Conservation (phyloP, 2,329 filamentous ascomycete genomes). For the Aureobasidium melanogenum region DNA sequence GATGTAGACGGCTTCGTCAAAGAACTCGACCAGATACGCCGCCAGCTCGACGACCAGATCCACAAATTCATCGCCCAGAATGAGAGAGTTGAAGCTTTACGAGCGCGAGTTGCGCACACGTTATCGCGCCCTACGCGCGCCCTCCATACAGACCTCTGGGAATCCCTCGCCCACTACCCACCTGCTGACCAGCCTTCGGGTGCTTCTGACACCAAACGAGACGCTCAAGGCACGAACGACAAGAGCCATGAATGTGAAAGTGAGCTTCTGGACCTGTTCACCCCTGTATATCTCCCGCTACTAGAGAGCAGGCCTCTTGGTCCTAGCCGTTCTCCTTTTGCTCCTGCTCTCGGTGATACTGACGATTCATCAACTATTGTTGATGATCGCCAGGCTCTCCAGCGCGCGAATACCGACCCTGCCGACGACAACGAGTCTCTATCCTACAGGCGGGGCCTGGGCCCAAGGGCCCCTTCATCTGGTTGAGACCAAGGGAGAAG, state of each 20-base stretch:
- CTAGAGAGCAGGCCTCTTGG: constrained; percentile 19
- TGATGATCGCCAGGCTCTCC: constrained; percentile 10
- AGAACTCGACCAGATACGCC: constrained; percentile 27
- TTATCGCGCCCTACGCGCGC: constrained; percentile 2
- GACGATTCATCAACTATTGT: background rate
- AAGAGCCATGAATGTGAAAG: constrained; percentile 19
- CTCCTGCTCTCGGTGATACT: constrained; percentile 14
- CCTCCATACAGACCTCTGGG: background rate
- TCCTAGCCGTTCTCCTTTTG: constrained; percentile 20
- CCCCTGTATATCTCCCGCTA: constrained; percentile 26
- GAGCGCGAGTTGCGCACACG: constrained; percentile 24
- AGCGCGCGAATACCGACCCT: constrained; percentile 23
- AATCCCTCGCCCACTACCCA: background rate
- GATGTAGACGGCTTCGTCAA: constrained; percentile 19
- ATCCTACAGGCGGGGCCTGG: constrained; percentile 18
- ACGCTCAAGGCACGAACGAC: background rate
- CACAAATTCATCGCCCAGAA: constrained; percentile 30
- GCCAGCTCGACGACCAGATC: constrained; percentile 29
- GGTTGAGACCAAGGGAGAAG: constrained; percentile 26
- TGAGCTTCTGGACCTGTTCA: constrained; percentile 29
- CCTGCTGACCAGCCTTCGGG: background rate
- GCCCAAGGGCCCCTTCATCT: constrained; percentile 25
- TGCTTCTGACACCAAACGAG: background rate
- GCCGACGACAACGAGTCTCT: constrained; percentile 10
- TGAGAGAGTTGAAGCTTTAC: constrained; percentile 27